Evolutionary conservation across 306 rosid species (phyloP).

Genomic region (Sechiopsis laciniata): DNA sequence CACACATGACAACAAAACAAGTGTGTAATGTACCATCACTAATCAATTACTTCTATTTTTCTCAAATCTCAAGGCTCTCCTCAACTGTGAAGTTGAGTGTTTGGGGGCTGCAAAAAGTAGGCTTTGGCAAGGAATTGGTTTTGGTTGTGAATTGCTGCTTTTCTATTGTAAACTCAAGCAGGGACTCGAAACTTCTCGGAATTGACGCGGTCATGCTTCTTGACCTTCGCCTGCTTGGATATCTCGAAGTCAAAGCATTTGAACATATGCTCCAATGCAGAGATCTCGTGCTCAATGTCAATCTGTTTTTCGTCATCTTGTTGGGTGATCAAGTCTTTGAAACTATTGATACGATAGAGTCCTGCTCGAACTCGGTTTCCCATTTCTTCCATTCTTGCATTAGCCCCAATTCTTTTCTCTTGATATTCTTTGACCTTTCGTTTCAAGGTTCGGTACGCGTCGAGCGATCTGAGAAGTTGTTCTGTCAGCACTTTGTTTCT

Average conservation of each 20-base stretch:
- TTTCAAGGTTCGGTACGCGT: conserved; percentile 55
- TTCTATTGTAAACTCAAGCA: conserved; percentile 23
- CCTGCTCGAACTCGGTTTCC: conserved; percentile 51
- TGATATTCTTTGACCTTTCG: conserved; percentile 43
- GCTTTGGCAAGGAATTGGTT: too few relatives aligned
- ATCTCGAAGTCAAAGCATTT: conserved; percentile 41
- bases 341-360: conserved; percentile 33
- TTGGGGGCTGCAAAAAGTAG: too few relatives aligned
- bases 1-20: conserved; percentile 11
- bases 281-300: conserved; percentile 37
- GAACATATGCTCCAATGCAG: conserved; percentile 45
- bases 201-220: conserved; percentile 22
- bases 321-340: conserved; percentile 36
- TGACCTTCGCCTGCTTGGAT: conserved; percentile 33
- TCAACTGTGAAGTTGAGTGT: too few relatives aligned
- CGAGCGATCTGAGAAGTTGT: conserved; percentile 67
- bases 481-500: conserved; percentile 56
- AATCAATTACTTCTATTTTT: conserved; percentile 15
- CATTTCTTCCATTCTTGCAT: conserved; percentile 47
- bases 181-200: conserved; percentile 14
- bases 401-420: conserved; percentile 43
- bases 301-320: conserved; percentile 20
- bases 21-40: background rate
- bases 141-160: too few relatives aligned
- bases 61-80: too few relatives aligned